phyloP scores from a whole-genome alignment of 139 green algal genomes.

The Dunaliella primolecta region DNA sequence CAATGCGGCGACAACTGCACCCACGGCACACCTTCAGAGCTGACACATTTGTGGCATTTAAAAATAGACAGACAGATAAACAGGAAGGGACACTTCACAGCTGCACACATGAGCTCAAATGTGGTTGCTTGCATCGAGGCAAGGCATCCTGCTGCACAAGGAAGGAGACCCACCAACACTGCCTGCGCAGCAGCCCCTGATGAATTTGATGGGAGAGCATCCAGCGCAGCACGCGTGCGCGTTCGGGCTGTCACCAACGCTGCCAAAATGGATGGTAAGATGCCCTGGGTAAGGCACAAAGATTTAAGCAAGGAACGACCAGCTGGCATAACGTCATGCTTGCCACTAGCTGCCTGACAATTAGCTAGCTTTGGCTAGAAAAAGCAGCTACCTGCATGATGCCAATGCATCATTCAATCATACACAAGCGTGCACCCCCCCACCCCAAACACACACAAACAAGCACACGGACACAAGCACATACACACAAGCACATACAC shows the following conservation, averaged over 20 bases:
- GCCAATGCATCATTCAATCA: neutral
- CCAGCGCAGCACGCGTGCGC: constrained; percentile 51
- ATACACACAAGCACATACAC: neutral
- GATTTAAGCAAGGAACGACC: neutral
- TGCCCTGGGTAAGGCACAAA: constrained; percentile 31
- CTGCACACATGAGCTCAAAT: no score
- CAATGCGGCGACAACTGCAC: no score
- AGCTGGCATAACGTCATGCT: neutral
- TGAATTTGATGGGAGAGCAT: constrained; percentile 13
- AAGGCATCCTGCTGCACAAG: no score
- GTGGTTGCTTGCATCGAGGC: no score
- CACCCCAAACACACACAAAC: neutral
- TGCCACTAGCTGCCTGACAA: neutral
- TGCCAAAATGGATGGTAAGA: constrained; percentile 70
- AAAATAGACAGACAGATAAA: no score
- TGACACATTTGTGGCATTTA: no score
- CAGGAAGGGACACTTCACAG: no score
- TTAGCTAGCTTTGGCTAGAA: neutral
- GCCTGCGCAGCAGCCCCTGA: neutral
- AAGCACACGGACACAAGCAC: neutral
- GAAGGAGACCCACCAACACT: neutral
- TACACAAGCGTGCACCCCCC: neutral
- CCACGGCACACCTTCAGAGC: no score
- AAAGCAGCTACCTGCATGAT: neutral
- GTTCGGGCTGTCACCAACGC: constrained; percentile 62